A percentile compares a stretch with the other conserved stretches of the same genome.
These are phyloP conservation scores for Prorocentrum cordatum DNA, from an alignment of 169 alveolate genomes.

Conservation along the genomic window DNA sequence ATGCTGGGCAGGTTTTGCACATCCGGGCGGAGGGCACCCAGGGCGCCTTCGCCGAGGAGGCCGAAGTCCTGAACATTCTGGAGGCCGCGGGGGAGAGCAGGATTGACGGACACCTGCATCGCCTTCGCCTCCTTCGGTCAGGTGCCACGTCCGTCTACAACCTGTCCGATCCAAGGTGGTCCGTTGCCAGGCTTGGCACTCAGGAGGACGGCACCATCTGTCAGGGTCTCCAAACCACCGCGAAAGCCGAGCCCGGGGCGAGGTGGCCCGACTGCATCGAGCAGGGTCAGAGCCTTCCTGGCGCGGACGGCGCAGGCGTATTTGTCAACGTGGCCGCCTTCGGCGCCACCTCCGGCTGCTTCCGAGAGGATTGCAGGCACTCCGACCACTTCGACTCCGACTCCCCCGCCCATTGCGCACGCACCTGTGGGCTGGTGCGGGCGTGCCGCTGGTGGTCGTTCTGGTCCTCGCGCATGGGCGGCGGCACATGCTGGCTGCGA, in stretches of 20 bases:
- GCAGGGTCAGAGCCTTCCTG: constrained; percentile 23
- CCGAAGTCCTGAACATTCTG: background rate
- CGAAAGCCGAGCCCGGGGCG: too few relatives aligned
- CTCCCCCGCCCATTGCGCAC: constrained; percentile 32
- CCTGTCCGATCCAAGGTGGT: background rate
- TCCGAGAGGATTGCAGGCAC: constrained; percentile 40
- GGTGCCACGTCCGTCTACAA: background rate
- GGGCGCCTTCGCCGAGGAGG: too few relatives aligned
- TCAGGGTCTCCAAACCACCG: too few relatives aligned
- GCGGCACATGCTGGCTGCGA: constrained; percentile 39
- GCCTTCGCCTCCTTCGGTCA: background rate
- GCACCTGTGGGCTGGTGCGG: constrained; percentile 35
- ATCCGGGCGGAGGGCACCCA: too few relatives aligned
- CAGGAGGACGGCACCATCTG: too few relatives aligned
- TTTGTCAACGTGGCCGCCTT: constrained; percentile 30
- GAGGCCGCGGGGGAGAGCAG: background rate
- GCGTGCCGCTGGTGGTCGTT: constrained; percentile 44
- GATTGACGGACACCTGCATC: background rate
- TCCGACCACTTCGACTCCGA: constrained; percentile 29
- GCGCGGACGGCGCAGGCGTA: constrained; percentile 30
- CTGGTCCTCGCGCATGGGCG: constrained; percentile 41
- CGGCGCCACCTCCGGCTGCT: constrained; percentile 25
- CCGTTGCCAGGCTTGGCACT: background rate
- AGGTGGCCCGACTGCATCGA: constrained; percentile 44
- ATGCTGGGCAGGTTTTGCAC: too few relatives aligned